Evolutionary conservation across 352 stramenopile species (phyloP).

Genomic region (Pythium pectinolyticum): DNA sequence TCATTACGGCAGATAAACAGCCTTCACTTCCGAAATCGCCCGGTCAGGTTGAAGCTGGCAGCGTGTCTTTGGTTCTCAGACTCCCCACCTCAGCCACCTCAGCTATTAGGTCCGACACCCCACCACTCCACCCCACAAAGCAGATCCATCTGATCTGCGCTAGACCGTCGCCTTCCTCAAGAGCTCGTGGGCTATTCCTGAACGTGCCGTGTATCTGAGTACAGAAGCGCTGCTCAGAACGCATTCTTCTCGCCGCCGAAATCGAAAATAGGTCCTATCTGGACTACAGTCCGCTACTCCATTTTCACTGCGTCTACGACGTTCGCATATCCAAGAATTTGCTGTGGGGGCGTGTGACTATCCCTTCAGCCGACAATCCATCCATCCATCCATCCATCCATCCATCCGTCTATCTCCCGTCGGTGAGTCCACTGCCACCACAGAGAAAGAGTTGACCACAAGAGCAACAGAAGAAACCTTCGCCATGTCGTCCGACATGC

Average conservation of each 20-base stretch:
- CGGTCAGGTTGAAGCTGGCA: background rate
- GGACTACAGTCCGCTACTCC: no score
- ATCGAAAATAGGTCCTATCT: constrained; percentile 2
- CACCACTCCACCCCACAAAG: background rate
- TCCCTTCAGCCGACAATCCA: background rate
- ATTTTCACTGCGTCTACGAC: no score
- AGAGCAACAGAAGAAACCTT: background rate
- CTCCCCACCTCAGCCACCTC: background rate
- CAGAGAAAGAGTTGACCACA: background rate
- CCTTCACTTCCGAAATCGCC: constrained; percentile 1
- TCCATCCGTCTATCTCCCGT: no score
- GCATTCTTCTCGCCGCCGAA: constrained; percentile 12
- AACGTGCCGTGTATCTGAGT: constrained; percentile 8
- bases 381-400: no score
- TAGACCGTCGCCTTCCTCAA: background rate
- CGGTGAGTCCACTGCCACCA: no score
- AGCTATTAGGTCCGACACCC: background rate
- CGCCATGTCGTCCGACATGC: constrained; percentile 49
- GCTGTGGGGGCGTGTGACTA: background rate
- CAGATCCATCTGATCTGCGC: background rate
- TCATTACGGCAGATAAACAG: background rate
- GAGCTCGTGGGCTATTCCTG: constrained; percentile 20
- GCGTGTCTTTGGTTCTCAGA: background rate
- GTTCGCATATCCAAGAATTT: no score
- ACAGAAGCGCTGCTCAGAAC: constrained; percentile 3